Evolutionary conservation across 83 land plant species (phyloP), one percentile per base, ranked within the genome.

Genomic region (Diphasiastrum complanatum): DNA sequence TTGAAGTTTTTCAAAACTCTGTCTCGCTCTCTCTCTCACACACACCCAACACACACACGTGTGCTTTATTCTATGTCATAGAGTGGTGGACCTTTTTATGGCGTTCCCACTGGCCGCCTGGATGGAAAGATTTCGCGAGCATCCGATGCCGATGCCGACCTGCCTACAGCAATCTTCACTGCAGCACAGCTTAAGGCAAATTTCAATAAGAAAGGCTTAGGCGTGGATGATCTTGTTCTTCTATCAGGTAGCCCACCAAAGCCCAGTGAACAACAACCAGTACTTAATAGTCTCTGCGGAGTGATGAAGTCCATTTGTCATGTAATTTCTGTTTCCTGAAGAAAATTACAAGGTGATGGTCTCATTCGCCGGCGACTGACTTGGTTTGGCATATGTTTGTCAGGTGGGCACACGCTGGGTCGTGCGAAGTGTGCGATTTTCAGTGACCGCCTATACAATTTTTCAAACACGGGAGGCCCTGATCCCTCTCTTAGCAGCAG

Each of bases 401-500:
- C 1, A 55, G 59, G 59, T 11, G 59, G 35, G 8, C 43, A 55
- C 34, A 55, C 59, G 30, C 11, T 55, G n/a, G 59, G 59, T 16
- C 19, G 26, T 11, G 20, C 59, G 16, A 31, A 26, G 14, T 55
- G 59, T 19, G 20, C 30, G 18, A 20, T 16, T 16, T 55, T 55
- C 59, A 55, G 16, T 1, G 31, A 14, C 59, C 8, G 59, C 35
- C 35, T 55, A 11, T 55, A 55, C 35, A 55, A 55, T 30, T 55
- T 55, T 35, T 27, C 35, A 10, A 27, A 35, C 28, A 25, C 1
- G n/a, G 34, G 35, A 10, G 34, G 31, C 11, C 11, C 14, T 11
- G 59, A 55, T 30, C 59, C 59, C 26, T 16, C 59, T 11, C 34
- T 55, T 0, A 27, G 27, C 19, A 6, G 35, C 11, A 1, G 14